phyloP scores from a whole-genome alignment of 2,329 filamentous ascomycete genomes.

The Drechslera avenae region DNA sequence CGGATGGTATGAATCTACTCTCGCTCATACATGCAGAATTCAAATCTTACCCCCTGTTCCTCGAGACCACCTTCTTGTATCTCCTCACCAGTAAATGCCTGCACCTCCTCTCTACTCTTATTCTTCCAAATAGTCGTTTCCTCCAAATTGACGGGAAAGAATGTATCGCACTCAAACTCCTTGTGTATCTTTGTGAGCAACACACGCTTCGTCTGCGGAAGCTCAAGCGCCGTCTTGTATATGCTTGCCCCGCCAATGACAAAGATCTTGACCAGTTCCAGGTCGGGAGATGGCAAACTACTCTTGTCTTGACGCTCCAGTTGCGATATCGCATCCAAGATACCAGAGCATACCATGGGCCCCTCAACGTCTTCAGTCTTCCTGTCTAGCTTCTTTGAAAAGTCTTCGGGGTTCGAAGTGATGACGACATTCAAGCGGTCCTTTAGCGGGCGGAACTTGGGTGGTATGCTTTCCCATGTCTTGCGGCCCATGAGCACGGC shows the following conservation, averaged over 20 bases:
- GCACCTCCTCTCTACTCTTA: conserved; percentile 59
- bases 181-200: conserved; percentile 70
- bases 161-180: conserved; percentile 78
- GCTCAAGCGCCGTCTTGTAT: conserved; percentile 71
- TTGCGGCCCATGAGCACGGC: conserved; percentile 97
- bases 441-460: conserved; percentile 76
- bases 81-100: conserved; percentile 69
- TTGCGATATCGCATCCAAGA: conserved; percentile 43
- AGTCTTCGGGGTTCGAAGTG: conserved; percentile 54
- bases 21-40: conserved; percentile 72
- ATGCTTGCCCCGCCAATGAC: conserved; percentile 91
- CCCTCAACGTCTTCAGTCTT: conserved; percentile 27
- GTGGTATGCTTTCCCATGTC: conserved; percentile 91
- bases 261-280: conserved; percentile 60
- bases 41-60: conserved; percentile 69
- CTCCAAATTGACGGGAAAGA: conserved; percentile 67
- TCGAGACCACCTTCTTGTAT: conserved; percentile 62
- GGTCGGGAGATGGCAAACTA: background rate
- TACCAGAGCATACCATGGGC: conserved; percentile 63
- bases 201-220: conserved; percentile 64
- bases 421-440: conserved; percentile 84
- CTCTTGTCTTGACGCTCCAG: conserved; percentile 7
- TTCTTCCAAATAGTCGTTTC: conserved; percentile 60
- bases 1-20: too few relatives aligned
- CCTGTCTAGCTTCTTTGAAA: conserved; percentile 16